These are phyloP conservation scores for Sporisorium iseilematis-ciliati DNA, from an alignment of 1,284 basidiomycete species.

Conservation along the genomic window DNA sequence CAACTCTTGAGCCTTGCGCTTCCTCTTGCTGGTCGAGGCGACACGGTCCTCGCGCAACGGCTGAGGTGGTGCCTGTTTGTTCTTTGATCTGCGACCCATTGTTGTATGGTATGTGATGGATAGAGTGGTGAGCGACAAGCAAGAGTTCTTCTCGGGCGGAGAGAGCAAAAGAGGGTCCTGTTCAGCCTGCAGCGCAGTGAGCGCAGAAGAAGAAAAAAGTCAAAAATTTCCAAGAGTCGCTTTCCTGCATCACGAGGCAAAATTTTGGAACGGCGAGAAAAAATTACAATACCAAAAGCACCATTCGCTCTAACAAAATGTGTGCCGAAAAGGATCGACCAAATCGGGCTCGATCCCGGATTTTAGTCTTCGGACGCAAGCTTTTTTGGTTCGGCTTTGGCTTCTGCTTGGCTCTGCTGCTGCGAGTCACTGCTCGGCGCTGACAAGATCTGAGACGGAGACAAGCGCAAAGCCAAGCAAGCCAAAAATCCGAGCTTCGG, in stretches of 20 bases:
- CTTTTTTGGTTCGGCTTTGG: not conserved
- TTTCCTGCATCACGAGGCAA: not conserved
- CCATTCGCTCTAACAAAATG: too few relatives aligned
- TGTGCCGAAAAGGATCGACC: too few relatives aligned
- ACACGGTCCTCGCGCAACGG: constrained; percentile 75
- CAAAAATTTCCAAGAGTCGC: not conserved
- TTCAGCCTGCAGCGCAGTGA: constrained; percentile 8
- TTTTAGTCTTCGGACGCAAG: not conserved
- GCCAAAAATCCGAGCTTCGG: not conserved
- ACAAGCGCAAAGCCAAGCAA: not conserved
- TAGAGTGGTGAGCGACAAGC: constrained; percentile 9
- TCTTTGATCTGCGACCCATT: constrained; percentile 90
- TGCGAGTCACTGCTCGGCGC: too few relatives aligned
- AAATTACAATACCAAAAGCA: not conserved
- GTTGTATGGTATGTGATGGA: not conserved
- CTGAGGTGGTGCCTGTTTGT: constrained; percentile 84
- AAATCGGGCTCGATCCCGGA: constrained; percentile 1
- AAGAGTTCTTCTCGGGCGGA: not conserved
- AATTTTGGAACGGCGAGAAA: constrained; percentile 1
- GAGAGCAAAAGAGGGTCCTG: constrained; percentile 9
- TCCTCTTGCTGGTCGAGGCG: constrained; percentile 59
- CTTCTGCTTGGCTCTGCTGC: too few relatives aligned
- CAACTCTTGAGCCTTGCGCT: constrained; percentile 69
- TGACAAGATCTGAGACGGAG: not conserved
- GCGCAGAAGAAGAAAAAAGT: too few relatives aligned